Evolutionary conservation across 164 flowering plant species (phyloP), one percentile per base, ranked within the genome.

Genomic region (Vitis rupestris): DNA sequence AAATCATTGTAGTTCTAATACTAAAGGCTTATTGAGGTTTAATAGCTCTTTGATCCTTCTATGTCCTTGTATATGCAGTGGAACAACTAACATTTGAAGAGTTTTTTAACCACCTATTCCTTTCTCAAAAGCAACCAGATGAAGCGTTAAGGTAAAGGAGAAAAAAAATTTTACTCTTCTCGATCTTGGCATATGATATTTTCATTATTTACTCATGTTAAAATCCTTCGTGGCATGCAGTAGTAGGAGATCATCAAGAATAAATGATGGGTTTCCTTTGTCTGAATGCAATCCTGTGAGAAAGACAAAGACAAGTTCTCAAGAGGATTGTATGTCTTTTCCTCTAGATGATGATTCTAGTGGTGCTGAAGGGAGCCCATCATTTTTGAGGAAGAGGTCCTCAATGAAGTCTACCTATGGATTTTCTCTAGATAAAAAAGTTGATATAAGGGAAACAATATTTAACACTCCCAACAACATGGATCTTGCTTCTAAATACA

Each of bases 71-170:
- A 57, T 72, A 61, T 76, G 44, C 90, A 95, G 99, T 93, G 82
- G 98, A 93, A 76, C 83, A 97, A 51, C 70, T 96, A 70, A 93
- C 99, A 69, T 96, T 93, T 82, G 99, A 93, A 60, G 99, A 96
- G 79, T 91, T 96, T 65, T 96, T 96, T 70, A 93, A 87, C 79
- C 99, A 96, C 67, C 89, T 84, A 44, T 93, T 89, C 75, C 85
- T 96, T 63, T 77, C 81, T 61, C 80, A 68, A 17, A 68, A 68
- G 69, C 79, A 70, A 65, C 69, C 73, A 16, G 81, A 78, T 70
- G 86, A 83, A 29, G 59, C 76, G 17, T 72, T 66, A 27, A 85
- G 94, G 98, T 93, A 80, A 57, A 30, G 10, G 27, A 59, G 49
- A 49, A 19, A 47, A 58, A 17, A 17, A 50, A 14, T 29, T 9